Evolutionary conservation across 2,329 filamentous ascomycete genomes (phyloP), one percentile per base, ranked within the genome.

Genomic region (Colletotrichum lupini): DNA sequence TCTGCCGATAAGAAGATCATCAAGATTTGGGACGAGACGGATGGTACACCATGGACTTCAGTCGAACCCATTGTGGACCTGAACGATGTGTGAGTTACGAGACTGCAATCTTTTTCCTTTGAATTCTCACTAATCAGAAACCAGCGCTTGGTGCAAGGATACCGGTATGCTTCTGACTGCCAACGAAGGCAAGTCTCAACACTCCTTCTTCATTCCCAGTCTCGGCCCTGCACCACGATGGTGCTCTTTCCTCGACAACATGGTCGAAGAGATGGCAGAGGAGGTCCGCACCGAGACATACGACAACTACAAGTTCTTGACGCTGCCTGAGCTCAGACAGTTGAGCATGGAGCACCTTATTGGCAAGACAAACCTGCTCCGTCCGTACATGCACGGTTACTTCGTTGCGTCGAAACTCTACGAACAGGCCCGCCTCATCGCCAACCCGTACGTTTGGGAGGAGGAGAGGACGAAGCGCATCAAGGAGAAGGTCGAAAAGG

Each of bases 271-370:
- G 83, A 98, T 99, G 95, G 96, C 96, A 9, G 96, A 98, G 80
- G 91, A 93, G 80, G 87, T 88, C 35, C 88, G 87, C 73, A 93
- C 92, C 35, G 92, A 97, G 77, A 94, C 97, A 11, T 99, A 99
- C 86, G 97, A 99, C 84, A 98, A 99, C 84, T 98, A 96, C 90
- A 99, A 98, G 84, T 99, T 99, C 90, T 87, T 99, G 80, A 98
- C 96, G 2, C 83, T 95, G 74, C 91, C 94, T 56, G 95, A 99
- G 82, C 88, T 99, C 66, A 93, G 94, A 78, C 91, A 92, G 46
- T 89, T 99, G 76, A 97, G 94, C 81, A 83, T 99, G 79, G 92
- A 94, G 66, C 96, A 98, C 81, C 87, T 99, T 60, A 89, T 99
- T 70, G 96, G 96, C 76, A 95, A 95, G 78, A 97, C 95, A 32